Evolutionary conservation across 352 stramenopile genomes (phyloP), one percentile per base, ranked within the genome.

Genomic region (Phytophthora agathidicida): DNA sequence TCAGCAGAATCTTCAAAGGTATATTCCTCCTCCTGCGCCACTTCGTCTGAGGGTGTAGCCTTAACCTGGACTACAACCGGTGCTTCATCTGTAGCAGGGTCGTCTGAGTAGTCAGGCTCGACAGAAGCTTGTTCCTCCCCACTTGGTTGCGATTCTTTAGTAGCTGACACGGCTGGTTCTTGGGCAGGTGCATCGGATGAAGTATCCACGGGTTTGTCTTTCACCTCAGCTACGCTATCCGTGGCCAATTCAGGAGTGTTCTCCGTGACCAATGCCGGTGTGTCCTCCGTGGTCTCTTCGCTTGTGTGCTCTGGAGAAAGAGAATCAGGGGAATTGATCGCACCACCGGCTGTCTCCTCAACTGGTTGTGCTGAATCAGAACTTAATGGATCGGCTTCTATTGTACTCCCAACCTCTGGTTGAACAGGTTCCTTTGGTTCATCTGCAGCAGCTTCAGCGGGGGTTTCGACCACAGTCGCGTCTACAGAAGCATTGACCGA

Each of bases 101-200:
- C 52, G 13, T 54, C 39, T 28, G 22, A 35, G 17, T 60, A 52
- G 19, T 55, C 45, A 42, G 35, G n/a, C 32, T 64, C 13, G 7
- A 20, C 11, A 13, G 49, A 16, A 19, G 16, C 19, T 33, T 60
- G 20, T 1, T 51, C 38, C 14, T 44, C 35, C 14, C 17, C 14
- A 35, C 9, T 16, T 32, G 17, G 23, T 42, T 54, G 45, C 14
- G 23, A 14, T 38, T 68, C 49, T 32, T 47, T 19, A 32, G 37
- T 16, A 35, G 28, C 1, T 26, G 24, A 11, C 8, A 13, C 2
- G 16, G 24, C 6, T 52, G 44, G 23, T 27, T 48, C 51, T 30
- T 28, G 30, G 33, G 26, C 19, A 24, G 17, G n/a, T 48, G n/a
- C 16, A 19, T 59, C 47, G 20, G 33, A 16, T 17, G 36, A 13